Conservation (phyloP, 495 filamentous ascomycete genomes). For the Aspergillus cavernicola region DNA sequence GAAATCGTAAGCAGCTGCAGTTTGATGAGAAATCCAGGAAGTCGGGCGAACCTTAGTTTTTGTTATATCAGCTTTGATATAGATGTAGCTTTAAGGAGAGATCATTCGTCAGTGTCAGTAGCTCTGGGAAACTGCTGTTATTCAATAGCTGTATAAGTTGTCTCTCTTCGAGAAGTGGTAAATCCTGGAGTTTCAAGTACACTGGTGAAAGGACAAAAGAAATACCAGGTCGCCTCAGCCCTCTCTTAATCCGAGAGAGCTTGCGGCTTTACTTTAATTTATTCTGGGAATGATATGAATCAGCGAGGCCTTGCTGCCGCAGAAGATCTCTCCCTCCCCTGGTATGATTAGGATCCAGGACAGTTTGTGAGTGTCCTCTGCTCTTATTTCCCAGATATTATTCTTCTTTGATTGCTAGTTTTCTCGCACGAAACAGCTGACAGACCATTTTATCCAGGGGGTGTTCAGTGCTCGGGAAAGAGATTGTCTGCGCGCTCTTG, state of each 20-base stretch:
- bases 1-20: not conserved
- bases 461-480: too few species aligned
- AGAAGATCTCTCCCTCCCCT: not conserved
- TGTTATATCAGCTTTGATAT: not conserved
- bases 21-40: not conserved
- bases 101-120: not conserved
- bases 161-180: not conserved
- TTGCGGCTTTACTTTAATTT: not conserved
- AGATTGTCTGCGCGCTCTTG: too few species aligned
- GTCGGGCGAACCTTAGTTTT: not conserved
- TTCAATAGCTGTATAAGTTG: not conserved
- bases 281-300: not conserved
- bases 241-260: not conserved
- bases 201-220: not conserved
- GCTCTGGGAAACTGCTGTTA: not conserved
- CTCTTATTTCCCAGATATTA: not conserved
- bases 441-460: too few species aligned
- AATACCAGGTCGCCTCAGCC: not conserved
- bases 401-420: not conserved
- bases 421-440: too few species aligned
- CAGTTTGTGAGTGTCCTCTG: not conserved
- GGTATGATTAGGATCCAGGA: not conserved
- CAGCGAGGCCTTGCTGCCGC: not conserved
- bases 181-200: not conserved
- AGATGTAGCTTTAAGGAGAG: not conserved